phyloP scores from a whole-genome alignment of 2,329 filamentous ascomycete species.

The Basipetospora chlamydospora region DNA sequence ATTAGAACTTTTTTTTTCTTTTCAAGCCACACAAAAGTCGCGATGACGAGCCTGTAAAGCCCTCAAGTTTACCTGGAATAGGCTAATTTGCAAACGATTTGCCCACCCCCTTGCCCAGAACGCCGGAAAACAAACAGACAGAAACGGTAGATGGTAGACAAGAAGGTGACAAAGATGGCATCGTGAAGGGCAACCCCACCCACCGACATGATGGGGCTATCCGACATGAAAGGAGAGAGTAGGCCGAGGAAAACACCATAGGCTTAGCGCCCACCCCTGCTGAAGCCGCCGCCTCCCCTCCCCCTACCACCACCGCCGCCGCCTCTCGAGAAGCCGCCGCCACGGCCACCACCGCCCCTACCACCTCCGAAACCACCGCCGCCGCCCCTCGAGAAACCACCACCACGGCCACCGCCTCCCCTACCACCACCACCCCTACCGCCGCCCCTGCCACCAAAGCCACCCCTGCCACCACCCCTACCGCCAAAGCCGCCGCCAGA shows the following conservation, averaged over 20 bases:
- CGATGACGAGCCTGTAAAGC: no score
- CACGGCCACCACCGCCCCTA: conserved; percentile 18
- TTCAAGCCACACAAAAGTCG: no score
- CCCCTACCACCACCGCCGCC: conserved; percentile 14
- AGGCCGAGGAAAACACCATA: no score
- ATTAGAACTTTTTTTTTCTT: no score
- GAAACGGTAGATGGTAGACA: background rate
- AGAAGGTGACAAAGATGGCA: background rate
- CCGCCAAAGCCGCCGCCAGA: conserved; percentile 29
- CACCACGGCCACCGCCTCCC: conserved; percentile 27
- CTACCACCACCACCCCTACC: conserved; percentile 22
- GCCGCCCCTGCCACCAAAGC: conserved; percentile 23
- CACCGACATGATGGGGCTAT: no score
- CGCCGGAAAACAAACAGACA: conserved; percentile 5
- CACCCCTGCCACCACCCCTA: conserved; percentile 19
- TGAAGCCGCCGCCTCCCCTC: conserved; percentile 18
- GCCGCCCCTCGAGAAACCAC: conserved; percentile 15
- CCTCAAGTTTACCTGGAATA: no score
- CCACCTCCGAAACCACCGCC: conserved; percentile 19
- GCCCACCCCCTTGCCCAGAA: conserved; percentile 4
- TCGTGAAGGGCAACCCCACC: no score
- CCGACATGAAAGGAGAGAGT: no score
- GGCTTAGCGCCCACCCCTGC: conserved; percentile 10
- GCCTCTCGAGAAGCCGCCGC: conserved; percentile 19
- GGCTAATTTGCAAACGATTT: no score